Base-by-base conservation (phyloP, 768 basidiomycete genomes). In the Aureoboletus auriporus region DNA sequence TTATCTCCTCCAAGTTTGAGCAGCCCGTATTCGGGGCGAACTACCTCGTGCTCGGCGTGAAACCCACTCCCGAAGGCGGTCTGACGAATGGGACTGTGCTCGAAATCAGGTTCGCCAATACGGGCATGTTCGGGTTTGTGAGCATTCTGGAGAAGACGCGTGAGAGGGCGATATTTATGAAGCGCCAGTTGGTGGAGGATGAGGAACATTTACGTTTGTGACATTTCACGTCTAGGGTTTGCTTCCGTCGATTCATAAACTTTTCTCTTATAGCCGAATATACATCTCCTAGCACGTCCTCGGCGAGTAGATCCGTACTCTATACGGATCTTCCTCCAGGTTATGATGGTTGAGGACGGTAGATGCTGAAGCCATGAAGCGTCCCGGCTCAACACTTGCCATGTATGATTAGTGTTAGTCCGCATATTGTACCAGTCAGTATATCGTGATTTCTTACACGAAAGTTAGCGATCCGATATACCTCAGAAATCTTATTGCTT, bases 121-220 rank as follows among this genome's bases (percentile, higher is more conserved):
- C 76, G 38, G 77, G 80, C 11, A 79, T 89, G 72, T 88, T 89
- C 58, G 74, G 81, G 61, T 92, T 92, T 56, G 80, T 84, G 33
- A 79, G 76, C 41, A 64, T 80, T 23, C 66, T 92, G 44, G 86
- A 88, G 69, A 90, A 90, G 73, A 79, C 85, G 30, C 77, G 88
- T 43, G 87, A 90, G 69, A 71, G 78, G 40, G 80, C 80, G 13
- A 79, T 88, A 43, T 87, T 83, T 56, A 88, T 89, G 87, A 82
- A 73, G 62, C 71, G 85, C 40, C 80, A 82, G 62, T 53, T 51
- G 16, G 46, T 67, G 37, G 65, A 65, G n/a, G 67, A 67, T 10
- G 67, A 69, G 13, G 65, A 67, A 20, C 42, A 59, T 48, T 28
- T 67, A 39, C 66, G 65, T 67, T 51, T 8, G 65, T 68, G 33